Evolutionary conservation across 441 rosid genomes (phyloP), one percentile per base, ranked within the genome.

Genomic region (Jatropha podagrica): DNA sequence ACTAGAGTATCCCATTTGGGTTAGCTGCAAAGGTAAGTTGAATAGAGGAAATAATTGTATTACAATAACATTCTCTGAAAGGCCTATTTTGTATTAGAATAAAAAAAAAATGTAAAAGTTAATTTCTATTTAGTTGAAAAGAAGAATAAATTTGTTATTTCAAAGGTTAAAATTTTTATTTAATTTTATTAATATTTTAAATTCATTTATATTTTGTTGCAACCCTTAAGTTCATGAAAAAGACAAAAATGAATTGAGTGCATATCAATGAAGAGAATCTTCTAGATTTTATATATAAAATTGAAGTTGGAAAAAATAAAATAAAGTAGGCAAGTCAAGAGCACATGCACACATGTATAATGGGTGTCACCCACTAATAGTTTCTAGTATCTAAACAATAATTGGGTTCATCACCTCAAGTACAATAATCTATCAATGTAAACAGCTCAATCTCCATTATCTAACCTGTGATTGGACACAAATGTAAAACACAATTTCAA

Each of bases 321-420:
- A 2, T 48, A 48, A 11, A 46, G 13, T 48, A 38, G 0, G n/a
- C 4, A 17, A 17, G 52, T 61, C 41, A 65, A 44, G 40, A 26
- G 10, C 59, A 11, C 52, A 75, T 67, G 64, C n/a, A 18, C n/a
- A 52, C 20, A 5, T 41, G 41, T 11, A 23, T 72, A 44, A 55
- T 71, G 82, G 44, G 27, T 54, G 38, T 60, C 77, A 67, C 74
- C 72, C 68, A 23, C 17, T 56, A 20, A 37, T 48, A 4, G 48
- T 27, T 56, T n/a, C 6, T 14, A 52, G 9, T 52, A 52, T 52
- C 58, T 18, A 14, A 17, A 4, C 4, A 17, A 52, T 52, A 15
- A 14, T 14, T 52, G n/a, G n/a, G 1, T 18, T 48, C 13, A 52
- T 52, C 58, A 52, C 20, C 58, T 52, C 20, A 52, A 52, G 18